These are phyloP conservation scores for Colletotrichum trifolii DNA, from an alignment of 2,329 filamentous ascomycete species.

Conservation along the genomic window DNA sequence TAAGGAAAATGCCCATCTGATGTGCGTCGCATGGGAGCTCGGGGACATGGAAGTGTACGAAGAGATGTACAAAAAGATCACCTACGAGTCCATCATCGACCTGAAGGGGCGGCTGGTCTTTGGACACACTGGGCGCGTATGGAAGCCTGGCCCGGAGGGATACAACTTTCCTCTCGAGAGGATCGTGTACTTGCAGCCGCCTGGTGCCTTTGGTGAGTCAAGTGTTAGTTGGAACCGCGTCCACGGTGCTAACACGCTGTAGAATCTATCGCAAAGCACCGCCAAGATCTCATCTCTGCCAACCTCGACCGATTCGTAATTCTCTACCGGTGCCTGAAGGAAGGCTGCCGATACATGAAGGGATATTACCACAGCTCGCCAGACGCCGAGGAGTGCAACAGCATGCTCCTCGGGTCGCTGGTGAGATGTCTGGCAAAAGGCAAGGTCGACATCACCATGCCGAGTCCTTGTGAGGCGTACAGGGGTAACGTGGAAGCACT, in stretches of 20 bases:
- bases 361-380: slow-evolving; percentile 34
- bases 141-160: slow-evolving; percentile 29
- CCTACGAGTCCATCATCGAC: slow-evolving; percentile 21
- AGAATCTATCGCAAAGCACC: slow-evolving; percentile 30
- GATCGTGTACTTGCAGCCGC: slow-evolving; percentile 27
- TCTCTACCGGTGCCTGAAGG: slow-evolving; percentile 32
- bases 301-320: slow-evolving; percentile 29
- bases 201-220: slow-evolving; percentile 24
- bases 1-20: slow-evolving; percentile 12
- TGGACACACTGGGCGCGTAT: slow-evolving; percentile 18
- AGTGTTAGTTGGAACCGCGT: not conserved
- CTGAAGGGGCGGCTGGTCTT: slow-evolving; percentile 27
- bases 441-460: slow-evolving; percentile 28
- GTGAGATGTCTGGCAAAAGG: slow-evolving; percentile 26
- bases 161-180: slow-evolving; percentile 31
- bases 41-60: slow-evolving; percentile 30
- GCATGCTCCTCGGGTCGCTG: slow-evolving; percentile 32
- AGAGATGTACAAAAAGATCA: slow-evolving; percentile 32
- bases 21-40: slow-evolving; percentile 36
- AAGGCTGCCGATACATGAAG: slow-evolving; percentile 34
- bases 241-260: not conserved
- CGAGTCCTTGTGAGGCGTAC: slow-evolving; percentile 26
- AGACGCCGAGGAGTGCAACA: slow-evolving; percentile 34
- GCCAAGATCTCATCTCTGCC: slow-evolving; percentile 18
- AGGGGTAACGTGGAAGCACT: slow-evolving; percentile 21